These are phyloP conservation scores for Hydrangea macrophylla DNA, from an alignment of 148 eudicot species.

Conservation along the genomic window DNA sequence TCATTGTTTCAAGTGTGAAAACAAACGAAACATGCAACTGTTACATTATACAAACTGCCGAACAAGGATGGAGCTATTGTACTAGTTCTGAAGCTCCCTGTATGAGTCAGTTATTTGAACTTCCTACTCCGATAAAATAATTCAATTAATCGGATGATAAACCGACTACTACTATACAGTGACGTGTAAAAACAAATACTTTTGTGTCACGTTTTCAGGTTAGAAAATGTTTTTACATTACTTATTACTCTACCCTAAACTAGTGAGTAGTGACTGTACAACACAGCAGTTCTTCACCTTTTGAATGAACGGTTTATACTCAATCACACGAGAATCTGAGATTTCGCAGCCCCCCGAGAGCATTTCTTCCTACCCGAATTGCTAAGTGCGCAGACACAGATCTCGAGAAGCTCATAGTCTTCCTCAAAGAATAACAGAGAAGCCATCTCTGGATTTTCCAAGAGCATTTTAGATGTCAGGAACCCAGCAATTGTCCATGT, in stretches of 20 bases:
- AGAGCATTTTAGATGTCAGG: slow-evolving; percentile 72
- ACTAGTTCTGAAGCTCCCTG: background rate
- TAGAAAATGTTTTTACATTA: background rate
- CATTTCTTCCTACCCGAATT: slow-evolving; percentile 63
- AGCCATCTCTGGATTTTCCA: slow-evolving; percentile 75
- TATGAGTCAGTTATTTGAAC: background rate
- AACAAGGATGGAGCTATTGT: background rate
- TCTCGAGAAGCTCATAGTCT: slow-evolving; percentile 90
- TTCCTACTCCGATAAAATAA: slow-evolving; percentile 8
- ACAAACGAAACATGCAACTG: background rate
- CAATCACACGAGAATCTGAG: slow-evolving; percentile 60
- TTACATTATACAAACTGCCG: background rate
- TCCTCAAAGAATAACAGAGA: slow-evolving; percentile 80
- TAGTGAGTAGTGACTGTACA: background rate
- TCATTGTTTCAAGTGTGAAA: background rate
- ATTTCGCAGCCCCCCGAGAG: slow-evolving; percentile 78
- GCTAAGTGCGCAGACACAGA: slow-evolving; percentile 72
- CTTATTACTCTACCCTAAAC: background rate
- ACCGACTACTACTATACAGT: background rate
- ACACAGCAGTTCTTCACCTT: background rate
- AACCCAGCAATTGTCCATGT: slow-evolving; percentile 92
- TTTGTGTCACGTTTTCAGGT: background rate
- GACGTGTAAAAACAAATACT: background rate
- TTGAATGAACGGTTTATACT: background rate
- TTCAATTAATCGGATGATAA: slow-evolving; percentile 4